A percentile compares a stretch with the other conserved stretches of the same genome.
phyloP scores from a whole-genome alignment of 1,284 basidiomycete genomes.

The Mycena sp. region DNA sequence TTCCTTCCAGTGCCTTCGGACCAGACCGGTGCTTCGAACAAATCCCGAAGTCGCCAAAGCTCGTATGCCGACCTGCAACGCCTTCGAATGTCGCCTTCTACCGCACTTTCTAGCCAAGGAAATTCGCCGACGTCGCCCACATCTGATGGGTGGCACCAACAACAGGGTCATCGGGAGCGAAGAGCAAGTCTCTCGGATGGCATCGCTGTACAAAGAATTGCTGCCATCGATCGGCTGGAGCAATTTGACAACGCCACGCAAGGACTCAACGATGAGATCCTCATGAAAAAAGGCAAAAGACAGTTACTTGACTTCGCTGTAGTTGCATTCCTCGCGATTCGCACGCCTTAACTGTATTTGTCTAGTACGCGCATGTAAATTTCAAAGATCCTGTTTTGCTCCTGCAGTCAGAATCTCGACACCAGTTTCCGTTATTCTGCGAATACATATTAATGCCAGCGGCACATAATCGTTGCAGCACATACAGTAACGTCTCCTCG shows the following conservation, averaged over 20 bases:
- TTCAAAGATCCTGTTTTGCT: slow-evolving; percentile 3
- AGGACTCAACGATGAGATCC: slow-evolving; percentile 71
- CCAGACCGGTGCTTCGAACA: slow-evolving; percentile 41
- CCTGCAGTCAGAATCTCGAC: slow-evolving; percentile 88
- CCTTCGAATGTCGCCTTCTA: slow-evolving; percentile 58
- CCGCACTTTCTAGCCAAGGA: slow-evolving; percentile 18
- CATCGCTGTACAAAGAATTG: slow-evolving; percentile 70
- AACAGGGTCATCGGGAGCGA: slow-evolving; percentile 46
- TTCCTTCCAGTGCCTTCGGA: slow-evolving; percentile 64
- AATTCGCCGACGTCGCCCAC: slow-evolving; percentile 27
- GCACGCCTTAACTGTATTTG: too few species aligned
- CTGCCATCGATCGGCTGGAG: slow-evolving; percentile 62
- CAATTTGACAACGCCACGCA: slow-evolving; percentile 63
- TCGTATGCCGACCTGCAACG: slow-evolving; percentile 84
- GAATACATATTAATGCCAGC: slow-evolving; percentile 24
- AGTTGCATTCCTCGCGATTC: background rate
- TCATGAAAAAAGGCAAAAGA: slow-evolving; percentile 41
- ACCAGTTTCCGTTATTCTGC: slow-evolving; percentile 91
- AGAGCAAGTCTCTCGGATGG: slow-evolving; percentile 70
- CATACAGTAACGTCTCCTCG: slow-evolving; percentile 90
- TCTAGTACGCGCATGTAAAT: background rate
- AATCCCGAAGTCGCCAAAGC: slow-evolving; percentile 71
- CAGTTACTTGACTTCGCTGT: slow-evolving; percentile 11
- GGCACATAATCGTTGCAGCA: slow-evolving; percentile 29
- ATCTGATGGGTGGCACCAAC: slow-evolving; percentile 21